Evolutionary conservation across 148 eudicot species (phyloP).

Genomic region (Limonium bicolor): DNA sequence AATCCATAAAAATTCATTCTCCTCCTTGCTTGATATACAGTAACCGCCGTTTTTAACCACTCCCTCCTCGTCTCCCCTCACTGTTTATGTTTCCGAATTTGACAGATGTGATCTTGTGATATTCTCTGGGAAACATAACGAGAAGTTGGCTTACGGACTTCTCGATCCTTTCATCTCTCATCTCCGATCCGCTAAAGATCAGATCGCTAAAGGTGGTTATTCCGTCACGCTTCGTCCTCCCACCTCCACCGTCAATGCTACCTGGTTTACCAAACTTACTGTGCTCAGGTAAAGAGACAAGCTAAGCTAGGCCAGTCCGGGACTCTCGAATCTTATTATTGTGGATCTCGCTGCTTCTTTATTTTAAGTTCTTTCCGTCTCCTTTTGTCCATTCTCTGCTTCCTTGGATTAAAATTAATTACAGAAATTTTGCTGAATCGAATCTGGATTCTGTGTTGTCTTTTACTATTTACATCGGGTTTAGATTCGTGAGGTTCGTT

Average conservation of each 20-base stretch:
- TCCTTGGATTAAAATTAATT: no score
- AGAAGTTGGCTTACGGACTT: conserved; percentile 68
- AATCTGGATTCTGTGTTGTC: conserved; percentile 2
- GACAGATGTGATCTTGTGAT: conserved; percentile 69
- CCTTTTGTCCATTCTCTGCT: not conserved
- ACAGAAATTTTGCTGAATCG: no score
- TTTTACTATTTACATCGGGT: conserved; percentile 1
- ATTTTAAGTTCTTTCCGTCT: no score
- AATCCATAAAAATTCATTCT: not conserved
- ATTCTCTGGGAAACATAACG: conserved; percentile 42
- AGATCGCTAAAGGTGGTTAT: conserved; percentile 75
- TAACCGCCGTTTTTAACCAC: no score
- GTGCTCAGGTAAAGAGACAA: conserved; percentile 45
- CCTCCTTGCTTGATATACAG: not conserved
- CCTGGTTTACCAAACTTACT: conserved; percentile 77
- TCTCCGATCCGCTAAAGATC: conserved; percentile 51
- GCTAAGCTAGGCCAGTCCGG: no score
- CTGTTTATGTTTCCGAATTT: not conserved
- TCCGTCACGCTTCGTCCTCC: conserved; percentile 63
- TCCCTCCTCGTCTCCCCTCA: no score
- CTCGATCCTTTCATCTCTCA: conserved; percentile 57
- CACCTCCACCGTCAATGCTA: conserved; percentile 13
- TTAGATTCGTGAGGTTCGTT: conserved; percentile 77
- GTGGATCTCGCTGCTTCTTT: no score
- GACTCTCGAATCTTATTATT: no score